These are phyloP conservation scores for Xylaria curta DNA, from an alignment of 495 filamentous ascomycete species.

Conservation along the genomic window DNA sequence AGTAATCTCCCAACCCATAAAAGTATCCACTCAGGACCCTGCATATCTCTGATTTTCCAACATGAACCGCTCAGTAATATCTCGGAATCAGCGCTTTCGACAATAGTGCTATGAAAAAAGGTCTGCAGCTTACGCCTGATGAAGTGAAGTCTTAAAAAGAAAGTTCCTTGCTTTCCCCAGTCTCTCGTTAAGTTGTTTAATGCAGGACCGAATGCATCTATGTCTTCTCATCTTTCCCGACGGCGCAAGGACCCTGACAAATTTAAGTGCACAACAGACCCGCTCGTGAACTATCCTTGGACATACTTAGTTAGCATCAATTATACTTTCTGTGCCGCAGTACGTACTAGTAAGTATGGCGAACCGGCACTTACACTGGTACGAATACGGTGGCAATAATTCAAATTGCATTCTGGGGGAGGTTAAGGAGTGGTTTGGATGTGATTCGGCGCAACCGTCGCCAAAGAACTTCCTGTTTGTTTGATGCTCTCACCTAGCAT, in stretches of 20 bases:
- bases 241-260: conserved; percentile 14
- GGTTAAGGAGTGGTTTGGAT: not conserved
- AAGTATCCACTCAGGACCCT: not conserved
- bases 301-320: conserved; percentile 21
- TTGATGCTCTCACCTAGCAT: not conserved
- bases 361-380: not conserved
- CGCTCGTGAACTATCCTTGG: not conserved
- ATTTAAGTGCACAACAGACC: not conserved
- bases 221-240: not conserved
- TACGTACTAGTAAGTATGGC: not conserved
- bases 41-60: not conserved
- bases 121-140: not conserved
- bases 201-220: not conserved
- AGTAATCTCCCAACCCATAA: not conserved
- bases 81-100: not conserved
- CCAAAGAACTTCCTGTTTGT: not conserved
- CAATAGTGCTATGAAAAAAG: not conserved
- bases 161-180: not conserved
- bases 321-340: not conserved
- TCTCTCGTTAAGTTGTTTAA: not conserved
- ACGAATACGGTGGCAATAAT: not conserved
- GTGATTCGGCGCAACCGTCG: not conserved
- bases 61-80: not conserved
- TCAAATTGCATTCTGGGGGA: conserved; percentile 4
- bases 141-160: not conserved